These are phyloP conservation scores for Pelagophyceae sp. DNA, from an alignment of 352 stramenopile genomes.

Conservation along the genomic window DNA sequence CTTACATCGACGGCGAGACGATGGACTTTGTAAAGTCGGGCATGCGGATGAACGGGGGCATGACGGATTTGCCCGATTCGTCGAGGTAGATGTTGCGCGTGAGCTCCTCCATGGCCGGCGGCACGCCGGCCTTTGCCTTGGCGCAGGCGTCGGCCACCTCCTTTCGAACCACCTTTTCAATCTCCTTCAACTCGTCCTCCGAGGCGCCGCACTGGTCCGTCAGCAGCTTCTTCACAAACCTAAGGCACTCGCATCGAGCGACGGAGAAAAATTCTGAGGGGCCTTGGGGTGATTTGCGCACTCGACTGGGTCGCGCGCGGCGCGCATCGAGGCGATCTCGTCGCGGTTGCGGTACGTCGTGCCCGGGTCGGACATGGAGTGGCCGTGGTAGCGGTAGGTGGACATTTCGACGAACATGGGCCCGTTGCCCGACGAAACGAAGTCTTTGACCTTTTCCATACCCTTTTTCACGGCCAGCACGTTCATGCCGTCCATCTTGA, in stretches of 20 bases:
- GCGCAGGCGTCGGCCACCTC: constrained; percentile 85
- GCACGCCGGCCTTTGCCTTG: constrained; percentile 49
- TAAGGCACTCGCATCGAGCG: too few relatives aligned
- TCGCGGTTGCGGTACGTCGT: constrained; percentile 99
- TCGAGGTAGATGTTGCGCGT: constrained; percentile 72
- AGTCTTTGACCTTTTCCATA: constrained; percentile 92
- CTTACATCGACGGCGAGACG: too few relatives aligned
- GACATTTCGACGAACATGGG: constrained; percentile 99
- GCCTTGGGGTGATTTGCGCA: too few relatives aligned
- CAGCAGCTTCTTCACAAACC: constrained; percentile 97
- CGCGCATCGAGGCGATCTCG: constrained; percentile 96
- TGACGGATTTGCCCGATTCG: constrained; percentile 76
- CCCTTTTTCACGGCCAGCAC: constrained; percentile 91
- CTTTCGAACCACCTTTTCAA: constrained; percentile 95
- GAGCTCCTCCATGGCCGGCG: constrained; percentile 66
- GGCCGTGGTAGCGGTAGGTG: constrained; percentile 99
- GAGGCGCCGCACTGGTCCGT: constrained; percentile 81
- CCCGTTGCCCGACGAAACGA: constrained; percentile 83
- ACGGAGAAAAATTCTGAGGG: too few relatives aligned
- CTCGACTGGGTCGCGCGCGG: constrained; percentile 95
- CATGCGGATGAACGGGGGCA: constrained; percentile 90
- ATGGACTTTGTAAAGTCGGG: constrained; percentile 22
- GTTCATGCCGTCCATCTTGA: constrained; percentile 98
- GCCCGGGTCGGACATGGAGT: constrained; percentile 99
- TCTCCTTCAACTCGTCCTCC: constrained; percentile 95